phyloP scores from a whole-genome alignment of 305 asterid species.

The Caryopteris hybrid region DNA sequence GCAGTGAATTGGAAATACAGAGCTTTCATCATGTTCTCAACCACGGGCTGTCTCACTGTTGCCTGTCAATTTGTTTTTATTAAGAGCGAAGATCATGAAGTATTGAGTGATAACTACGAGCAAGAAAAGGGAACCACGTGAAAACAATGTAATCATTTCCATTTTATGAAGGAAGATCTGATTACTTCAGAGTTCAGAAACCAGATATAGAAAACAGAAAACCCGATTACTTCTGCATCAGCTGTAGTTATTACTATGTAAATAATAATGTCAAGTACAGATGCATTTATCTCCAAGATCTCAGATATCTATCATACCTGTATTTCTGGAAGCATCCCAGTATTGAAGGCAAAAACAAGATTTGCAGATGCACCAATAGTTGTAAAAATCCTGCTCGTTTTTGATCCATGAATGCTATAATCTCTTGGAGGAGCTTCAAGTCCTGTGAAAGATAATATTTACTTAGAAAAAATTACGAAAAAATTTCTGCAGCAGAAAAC shows the following conservation, averaged over 20 bases:
- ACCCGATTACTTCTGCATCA: not conserved
- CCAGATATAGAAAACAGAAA: not conserved
- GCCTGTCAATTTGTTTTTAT: constrained; percentile 47
- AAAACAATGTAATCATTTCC: not conserved
- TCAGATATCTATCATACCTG: constrained; percentile 38
- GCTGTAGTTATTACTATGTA: not conserved
- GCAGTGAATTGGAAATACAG: constrained; percentile 74
- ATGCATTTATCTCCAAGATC: not conserved
- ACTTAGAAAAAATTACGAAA: not conserved
- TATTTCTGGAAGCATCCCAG: constrained; percentile 98
- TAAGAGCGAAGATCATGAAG: not conserved
- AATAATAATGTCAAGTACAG: not conserved
- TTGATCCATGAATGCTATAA: constrained; percentile 53
- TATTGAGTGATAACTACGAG: not conserved
- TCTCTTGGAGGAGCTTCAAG: constrained; percentile 72
- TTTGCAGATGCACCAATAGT: constrained; percentile 77
- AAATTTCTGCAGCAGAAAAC: not conserved
- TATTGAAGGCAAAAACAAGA: constrained; percentile 81
- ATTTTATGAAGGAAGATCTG: not conserved
- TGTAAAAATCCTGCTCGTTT: constrained; percentile 40
- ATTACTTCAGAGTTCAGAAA: not conserved
- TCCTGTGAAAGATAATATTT: constrained; percentile 35
- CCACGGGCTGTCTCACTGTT: constrained; percentile 70
- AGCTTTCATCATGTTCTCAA: constrained; percentile 80
- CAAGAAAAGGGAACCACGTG: not conserved